Percentiles rank a stretch among this genome's conserved stretches.
These are phyloP conservation scores for Pueraria montana DNA, from an alignment of 306 rosid species.

Conservation along the genomic window DNA sequence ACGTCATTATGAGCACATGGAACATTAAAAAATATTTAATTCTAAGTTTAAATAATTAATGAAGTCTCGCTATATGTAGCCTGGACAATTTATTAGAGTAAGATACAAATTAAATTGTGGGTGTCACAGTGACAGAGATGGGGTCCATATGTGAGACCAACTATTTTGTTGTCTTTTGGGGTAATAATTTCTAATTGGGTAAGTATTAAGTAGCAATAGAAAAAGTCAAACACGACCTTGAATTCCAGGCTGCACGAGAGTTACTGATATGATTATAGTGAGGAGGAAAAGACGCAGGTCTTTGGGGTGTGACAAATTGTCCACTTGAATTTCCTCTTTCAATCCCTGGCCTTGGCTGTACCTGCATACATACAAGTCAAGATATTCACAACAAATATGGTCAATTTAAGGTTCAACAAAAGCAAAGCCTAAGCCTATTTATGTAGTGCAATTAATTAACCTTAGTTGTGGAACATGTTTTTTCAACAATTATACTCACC, in stretches of 20 bases:
- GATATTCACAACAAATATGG: neutral
- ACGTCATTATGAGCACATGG: neutral
- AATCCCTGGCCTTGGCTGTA: neutral
- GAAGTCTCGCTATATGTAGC: too few species aligned
- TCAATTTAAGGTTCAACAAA: neutral
- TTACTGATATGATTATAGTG: neutral
- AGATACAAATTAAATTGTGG: neutral
- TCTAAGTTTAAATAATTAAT: neutral
- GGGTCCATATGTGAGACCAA: neutral
- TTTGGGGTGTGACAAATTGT: neutral
- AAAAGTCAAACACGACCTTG: neutral
- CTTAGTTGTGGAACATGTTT: neutral
- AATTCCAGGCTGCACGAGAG: neutral
- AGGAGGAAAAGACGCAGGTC: too few species aligned
- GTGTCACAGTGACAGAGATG: neutral
- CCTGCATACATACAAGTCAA: constrained; percentile 8
- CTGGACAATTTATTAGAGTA: too few species aligned
- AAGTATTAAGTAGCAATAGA: neutral
- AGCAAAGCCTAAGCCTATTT: neutral
- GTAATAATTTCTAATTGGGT: neutral
- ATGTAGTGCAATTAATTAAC: neutral
- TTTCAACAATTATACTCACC: constrained; percentile 28
- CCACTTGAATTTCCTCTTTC: neutral
- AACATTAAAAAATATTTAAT: neutral
- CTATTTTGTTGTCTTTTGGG: neutral